A percentile compares a stretch with the other conserved stretches of the same genome.
Conservation (phyloP, 495 filamentous ascomycete species). For the Durotheca rogersii region DNA sequence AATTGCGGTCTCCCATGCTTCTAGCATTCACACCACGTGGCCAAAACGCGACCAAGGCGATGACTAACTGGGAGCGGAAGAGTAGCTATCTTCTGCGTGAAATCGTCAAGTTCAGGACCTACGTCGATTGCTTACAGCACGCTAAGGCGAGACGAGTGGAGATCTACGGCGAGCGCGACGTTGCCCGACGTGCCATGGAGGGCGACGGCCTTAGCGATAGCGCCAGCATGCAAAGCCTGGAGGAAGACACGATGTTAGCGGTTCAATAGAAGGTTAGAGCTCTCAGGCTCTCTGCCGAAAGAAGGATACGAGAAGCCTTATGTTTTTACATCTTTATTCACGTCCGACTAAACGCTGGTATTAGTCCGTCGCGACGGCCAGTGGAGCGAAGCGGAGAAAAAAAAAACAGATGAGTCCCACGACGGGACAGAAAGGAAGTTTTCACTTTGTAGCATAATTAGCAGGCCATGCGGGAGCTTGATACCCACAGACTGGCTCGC, state of each 20-base stretch:
- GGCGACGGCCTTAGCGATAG: slow-evolving; percentile 40
- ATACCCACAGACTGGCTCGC: neutral
- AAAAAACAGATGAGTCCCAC: too few relatives aligned
- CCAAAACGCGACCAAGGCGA: slow-evolving; percentile 74
- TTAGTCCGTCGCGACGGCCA: too few relatives aligned
- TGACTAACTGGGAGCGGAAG: slow-evolving; percentile 97
- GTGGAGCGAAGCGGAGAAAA: neutral
- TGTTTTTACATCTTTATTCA: neutral
- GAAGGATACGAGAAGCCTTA: neutral
- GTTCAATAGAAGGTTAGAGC: slow-evolving; percentile 13
- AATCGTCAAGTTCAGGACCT: slow-evolving; percentile 94
- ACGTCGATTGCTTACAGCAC: slow-evolving; percentile 73
- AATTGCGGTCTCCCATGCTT: slow-evolving; percentile 78
- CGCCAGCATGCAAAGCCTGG: slow-evolving; percentile 12
- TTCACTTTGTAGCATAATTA: neutral
- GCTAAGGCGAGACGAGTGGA: slow-evolving; percentile 45
- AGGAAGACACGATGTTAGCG: slow-evolving; percentile 12
- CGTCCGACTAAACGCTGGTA: neutral
- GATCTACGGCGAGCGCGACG: slow-evolving; percentile 52
- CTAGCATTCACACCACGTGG: slow-evolving; percentile 87
- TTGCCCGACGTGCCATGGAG: slow-evolving; percentile 39
- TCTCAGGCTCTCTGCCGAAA: neutral
- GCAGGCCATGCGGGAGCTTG: neutral
- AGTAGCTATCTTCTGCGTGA: slow-evolving; percentile 88
- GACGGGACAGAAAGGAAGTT: neutral